Evolutionary conservation across 148 eudicot species (phyloP).

Genomic region (Selenicereus undatus): DNA sequence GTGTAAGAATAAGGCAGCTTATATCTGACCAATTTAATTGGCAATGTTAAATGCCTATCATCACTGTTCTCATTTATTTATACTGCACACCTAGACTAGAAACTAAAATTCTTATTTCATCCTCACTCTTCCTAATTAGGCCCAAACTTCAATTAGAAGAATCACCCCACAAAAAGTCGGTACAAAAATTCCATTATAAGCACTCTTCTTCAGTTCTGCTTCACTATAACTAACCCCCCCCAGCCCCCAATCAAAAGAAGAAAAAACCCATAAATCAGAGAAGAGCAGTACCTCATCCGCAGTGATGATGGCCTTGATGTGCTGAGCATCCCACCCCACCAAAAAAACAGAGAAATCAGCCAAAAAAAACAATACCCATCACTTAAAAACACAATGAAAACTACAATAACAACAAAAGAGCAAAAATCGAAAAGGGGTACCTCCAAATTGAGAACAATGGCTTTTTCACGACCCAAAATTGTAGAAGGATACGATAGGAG

Average conservation of each 20-base stretch:
- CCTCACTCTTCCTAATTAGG: too few relatives aligned
- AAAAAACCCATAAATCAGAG: background rate
- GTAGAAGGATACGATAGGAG: slow-evolving; percentile 76
- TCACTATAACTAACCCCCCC: background rate
- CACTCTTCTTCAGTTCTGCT: too few relatives aligned
- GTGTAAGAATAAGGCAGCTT: background rate
- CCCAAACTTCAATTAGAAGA: too few relatives aligned
- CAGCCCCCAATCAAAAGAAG: background rate
- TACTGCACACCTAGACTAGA: too few relatives aligned
- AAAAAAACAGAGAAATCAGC: slow-evolving; percentile 5
- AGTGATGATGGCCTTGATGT: slow-evolving; percentile 80
- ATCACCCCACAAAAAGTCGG: too few relatives aligned
- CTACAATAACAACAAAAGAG: background rate
- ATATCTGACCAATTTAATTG: too few relatives aligned
- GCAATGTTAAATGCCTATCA: background rate
- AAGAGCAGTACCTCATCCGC: slow-evolving; percentile 61
- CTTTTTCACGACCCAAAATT: slow-evolving; percentile 76
- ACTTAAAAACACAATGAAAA: background rate
- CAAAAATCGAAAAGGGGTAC: slow-evolving; percentile 18
- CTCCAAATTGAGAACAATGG: slow-evolving; percentile 83
- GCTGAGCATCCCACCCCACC: slow-evolving; percentile 40
- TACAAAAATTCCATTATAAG: too few relatives aligned
- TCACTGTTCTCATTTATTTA: background rate
- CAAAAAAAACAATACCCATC: background rate
- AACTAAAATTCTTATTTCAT: too few relatives aligned